phyloP scores from a whole-genome alignment of 306 rosid species.

The Phaseolus lunatus region DNA sequence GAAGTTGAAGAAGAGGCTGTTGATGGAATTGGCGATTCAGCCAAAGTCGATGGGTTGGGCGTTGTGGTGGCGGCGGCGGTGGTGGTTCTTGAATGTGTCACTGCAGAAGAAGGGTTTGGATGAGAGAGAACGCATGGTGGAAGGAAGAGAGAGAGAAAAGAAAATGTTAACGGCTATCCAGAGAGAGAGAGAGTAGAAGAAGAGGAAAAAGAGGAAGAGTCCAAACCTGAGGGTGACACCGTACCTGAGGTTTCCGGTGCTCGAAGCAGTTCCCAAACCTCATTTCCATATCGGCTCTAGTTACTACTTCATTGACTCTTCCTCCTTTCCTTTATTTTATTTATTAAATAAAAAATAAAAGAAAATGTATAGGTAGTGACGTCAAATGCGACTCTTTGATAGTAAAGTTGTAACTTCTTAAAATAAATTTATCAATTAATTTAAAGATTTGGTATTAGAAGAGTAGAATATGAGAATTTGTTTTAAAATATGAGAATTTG shows the following conservation, averaged over 20 bases:
- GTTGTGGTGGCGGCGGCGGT: not conserved
- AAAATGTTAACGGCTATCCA: slow-evolving; percentile 8
- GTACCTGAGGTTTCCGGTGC: slow-evolving; percentile 52
- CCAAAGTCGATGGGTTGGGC: slow-evolving; percentile 6
- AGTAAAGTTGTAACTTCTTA: too few species aligned
- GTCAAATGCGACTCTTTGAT: too few species aligned
- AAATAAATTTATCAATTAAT: too few species aligned
- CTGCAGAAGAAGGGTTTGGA: slow-evolving; percentile 18
- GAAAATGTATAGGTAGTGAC: too few species aligned
- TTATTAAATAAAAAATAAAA: too few species aligned
- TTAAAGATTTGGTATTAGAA: too few species aligned
- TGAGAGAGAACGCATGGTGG: slow-evolving; percentile 19
- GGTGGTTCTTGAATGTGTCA: not conserved
- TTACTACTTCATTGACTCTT: slow-evolving; percentile 33
- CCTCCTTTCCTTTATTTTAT: not conserved
- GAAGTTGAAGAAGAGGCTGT: not conserved
- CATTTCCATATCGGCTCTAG: slow-evolving; percentile 53
- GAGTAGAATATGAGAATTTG: too few species aligned
- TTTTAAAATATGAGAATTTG: too few species aligned
- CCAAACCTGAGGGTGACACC: slow-evolving; percentile 63
- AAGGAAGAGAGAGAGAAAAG: not conserved
- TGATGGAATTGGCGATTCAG: not conserved
- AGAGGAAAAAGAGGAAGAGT: slow-evolving; percentile 28
- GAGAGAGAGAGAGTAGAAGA: not conserved
- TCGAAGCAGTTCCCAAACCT: slow-evolving; percentile 65